phyloP scores from a whole-genome alignment of 106 monocot genomes.

The Amphibolis antarctica region DNA sequence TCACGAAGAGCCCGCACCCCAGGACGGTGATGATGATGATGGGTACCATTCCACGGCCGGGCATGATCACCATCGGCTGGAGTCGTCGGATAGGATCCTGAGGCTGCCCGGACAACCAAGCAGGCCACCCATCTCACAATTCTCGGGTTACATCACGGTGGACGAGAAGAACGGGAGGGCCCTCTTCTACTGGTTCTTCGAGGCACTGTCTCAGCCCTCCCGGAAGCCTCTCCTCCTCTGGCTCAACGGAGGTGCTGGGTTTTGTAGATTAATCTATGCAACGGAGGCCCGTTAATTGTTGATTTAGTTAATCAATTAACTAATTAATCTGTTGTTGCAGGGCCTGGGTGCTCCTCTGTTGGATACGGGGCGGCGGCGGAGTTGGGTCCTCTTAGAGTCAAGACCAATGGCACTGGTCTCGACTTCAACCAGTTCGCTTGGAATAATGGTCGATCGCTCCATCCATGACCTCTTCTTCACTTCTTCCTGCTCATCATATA shows the following conservation, averaged over 20 bases:
- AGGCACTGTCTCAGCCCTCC: slow-evolving; percentile 38
- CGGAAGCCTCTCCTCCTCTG: slow-evolving; percentile 75
- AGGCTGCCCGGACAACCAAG: slow-evolving; percentile 60
- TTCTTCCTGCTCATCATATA: too few species aligned
- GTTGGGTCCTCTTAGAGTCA: slow-evolving; percentile 60
- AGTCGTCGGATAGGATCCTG: slow-evolving; percentile 32
- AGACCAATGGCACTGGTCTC: slow-evolving; percentile 46
- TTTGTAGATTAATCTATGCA: slow-evolving; percentile 2
- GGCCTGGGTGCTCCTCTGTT: slow-evolving; percentile 82
- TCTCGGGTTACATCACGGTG: slow-evolving; percentile 68
- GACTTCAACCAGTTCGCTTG: slow-evolving; percentile 77
- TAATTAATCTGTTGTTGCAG: slow-evolving; percentile 12
- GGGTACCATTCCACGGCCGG: too few species aligned
- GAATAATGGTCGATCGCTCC: slow-evolving; percentile 48
- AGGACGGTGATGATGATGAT: too few species aligned
- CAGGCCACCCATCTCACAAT: slow-evolving; percentile 41
- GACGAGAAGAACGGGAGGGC: slow-evolving; percentile 52
- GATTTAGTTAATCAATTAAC: not conserved
- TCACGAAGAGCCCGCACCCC: too few species aligned
- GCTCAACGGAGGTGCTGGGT: slow-evolving; percentile 98
- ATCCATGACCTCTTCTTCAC: not conserved
- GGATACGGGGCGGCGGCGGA: slow-evolving; percentile 81
- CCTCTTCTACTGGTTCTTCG: slow-evolving; percentile 94
- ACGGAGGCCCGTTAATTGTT: not conserved
- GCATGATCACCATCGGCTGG: not conserved